Evolutionary conservation across 306 rosid genomes (phyloP), one percentile per base, ranked within the genome.

Genomic region (Carpinus fangiana): DNA sequence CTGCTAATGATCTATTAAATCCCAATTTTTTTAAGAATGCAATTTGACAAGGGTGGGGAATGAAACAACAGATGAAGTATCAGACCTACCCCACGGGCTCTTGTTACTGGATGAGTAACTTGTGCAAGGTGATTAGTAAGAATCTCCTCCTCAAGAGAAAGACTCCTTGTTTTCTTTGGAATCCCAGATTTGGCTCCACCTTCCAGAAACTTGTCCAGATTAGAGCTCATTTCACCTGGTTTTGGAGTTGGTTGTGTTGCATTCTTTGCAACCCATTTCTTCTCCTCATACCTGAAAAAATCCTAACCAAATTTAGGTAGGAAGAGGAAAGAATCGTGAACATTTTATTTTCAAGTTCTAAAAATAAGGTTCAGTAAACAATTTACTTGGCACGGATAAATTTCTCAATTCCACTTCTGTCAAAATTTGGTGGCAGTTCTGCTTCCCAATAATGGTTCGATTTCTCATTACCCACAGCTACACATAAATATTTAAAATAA

Each of bases 371-470:
- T 73, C 46, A 50, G 60, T 83, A 62, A 47, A 73, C 5, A 52
- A 23, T 62, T 88, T 92, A 94, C 98, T 94, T 94, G 85, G 88
- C 81, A 60, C 83, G 87, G 75, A 90, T 90, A 84, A 90, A 88
- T 64, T 81, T 90, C 76, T 87, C 89, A 1, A 83, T 70, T 73
- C 62, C 89, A 38, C 60, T 76, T 79, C 84, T 82, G 82, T 92
- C 93, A 78, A 82, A 82, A 82, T 84, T 65, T 59, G 85, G 77
- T 0, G 91, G 92, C 50, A 90, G 81, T 61, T 81, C 84, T n/a
- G 93, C 96, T 79, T 94, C 98, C 97, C 97, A 92, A 54, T 89
- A 82, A 78, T 68, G 74, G 80, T 92, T 94, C 60, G 97, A 90
- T 79, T 80, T 90, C 65, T 60, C 85, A 78, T 94, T 94, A 59